phyloP scores from a whole-genome alignment of 805 yeast species.

The Teunomyces lycoperdinae region DNA sequence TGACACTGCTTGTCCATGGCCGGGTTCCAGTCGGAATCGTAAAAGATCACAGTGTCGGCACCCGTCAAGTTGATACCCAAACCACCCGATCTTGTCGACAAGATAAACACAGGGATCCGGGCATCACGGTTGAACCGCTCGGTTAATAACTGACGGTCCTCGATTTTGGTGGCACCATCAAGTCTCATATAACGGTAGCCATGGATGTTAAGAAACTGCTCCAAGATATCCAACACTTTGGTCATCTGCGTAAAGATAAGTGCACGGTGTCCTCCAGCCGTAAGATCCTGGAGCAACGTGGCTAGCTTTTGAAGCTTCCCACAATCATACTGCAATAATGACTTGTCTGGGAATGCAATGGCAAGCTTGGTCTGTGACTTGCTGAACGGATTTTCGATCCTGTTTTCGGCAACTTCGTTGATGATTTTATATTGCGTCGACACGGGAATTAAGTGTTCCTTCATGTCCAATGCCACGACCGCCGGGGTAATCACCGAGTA shows the following conservation, averaged over 20 bases:
- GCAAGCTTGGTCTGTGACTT: constrained; percentile 81
- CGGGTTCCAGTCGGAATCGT: constrained; percentile 99
- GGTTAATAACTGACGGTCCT: constrained; percentile 91
- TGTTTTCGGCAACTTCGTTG: constrained; percentile 26
- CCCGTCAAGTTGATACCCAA: constrained; percentile 96
- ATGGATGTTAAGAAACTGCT: constrained; percentile 88
- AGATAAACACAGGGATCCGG: constrained; percentile 82
- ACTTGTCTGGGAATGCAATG: constrained; percentile 94
- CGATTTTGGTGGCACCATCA: constrained; percentile 97
- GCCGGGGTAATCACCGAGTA: constrained; percentile 87
- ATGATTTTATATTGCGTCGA: constrained; percentile 31
- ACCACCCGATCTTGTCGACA: constrained; percentile 97
- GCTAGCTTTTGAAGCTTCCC: constrained; percentile 93
- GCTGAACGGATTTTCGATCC: constrained; percentile 63
- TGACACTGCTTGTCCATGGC: constrained; percentile 99
- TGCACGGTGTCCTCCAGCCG: constrained; percentile 88
- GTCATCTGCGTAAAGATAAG: constrained; percentile 98
- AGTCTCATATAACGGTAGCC: constrained; percentile 92
- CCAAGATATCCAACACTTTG: constrained; percentile 87
- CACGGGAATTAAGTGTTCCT: constrained; percentile 47
- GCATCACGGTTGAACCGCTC: constrained; percentile 89
- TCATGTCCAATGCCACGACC: constrained; percentile 73
- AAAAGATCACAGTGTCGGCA: constrained; percentile 97
- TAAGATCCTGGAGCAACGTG: constrained; percentile 66
- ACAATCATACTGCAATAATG: constrained; percentile 89